Percentiles rank a stretch among this genome's conserved stretches.
Conservation (phyloP, 2,329 filamentous ascomycete species). For the Lecanicillium sp. region DNA sequence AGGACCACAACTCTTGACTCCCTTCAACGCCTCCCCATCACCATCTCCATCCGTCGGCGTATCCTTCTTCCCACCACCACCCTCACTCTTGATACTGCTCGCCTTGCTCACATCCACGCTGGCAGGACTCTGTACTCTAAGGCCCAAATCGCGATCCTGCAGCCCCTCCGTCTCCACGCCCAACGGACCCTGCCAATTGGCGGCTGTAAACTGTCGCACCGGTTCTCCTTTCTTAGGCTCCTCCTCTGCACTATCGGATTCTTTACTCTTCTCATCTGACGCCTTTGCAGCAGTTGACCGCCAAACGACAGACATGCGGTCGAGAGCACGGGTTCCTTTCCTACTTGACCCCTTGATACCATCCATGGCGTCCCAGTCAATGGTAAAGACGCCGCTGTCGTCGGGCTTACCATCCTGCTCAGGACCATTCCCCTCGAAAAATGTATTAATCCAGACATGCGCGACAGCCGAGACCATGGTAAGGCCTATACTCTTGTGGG, state of each 20-base stretch:
- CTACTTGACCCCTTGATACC: slow-evolving; percentile 84
- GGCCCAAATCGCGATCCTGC: slow-evolving; percentile 56
- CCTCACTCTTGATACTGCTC: slow-evolving; percentile 52
- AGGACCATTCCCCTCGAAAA: slow-evolving; percentile 76
- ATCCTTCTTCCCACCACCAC: slow-evolving; percentile 3
- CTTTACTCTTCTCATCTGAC: neutral
- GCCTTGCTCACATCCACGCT: slow-evolving; percentile 64
- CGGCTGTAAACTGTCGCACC: slow-evolving; percentile 59
- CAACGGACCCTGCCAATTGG: slow-evolving; percentile 65
- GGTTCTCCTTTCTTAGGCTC: slow-evolving; percentile 58
- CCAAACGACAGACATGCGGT: slow-evolving; percentile 83
- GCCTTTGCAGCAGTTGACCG: slow-evolving; percentile 28
- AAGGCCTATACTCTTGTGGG: slow-evolving; percentile 66
- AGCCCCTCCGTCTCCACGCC: slow-evolving; percentile 38
- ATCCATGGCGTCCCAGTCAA: slow-evolving; percentile 66
- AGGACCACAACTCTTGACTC: slow-evolving; percentile 28
- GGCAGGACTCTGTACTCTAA: slow-evolving; percentile 55
- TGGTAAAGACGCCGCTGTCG: slow-evolving; percentile 54
- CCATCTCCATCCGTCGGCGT: slow-evolving; percentile 9
- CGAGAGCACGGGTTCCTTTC: slow-evolving; percentile 75
- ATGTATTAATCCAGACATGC: slow-evolving; percentile 95
- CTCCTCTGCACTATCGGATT: slow-evolving; percentile 12
- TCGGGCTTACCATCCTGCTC: slow-evolving; percentile 58
- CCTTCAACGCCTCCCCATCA: slow-evolving; percentile 17
- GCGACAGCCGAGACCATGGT: slow-evolving; percentile 90